Evolutionary conservation across 768 basidiomycete genomes (phyloP), one percentile per base, ranked within the genome.

Genomic region (Panaeolus cyanescens): DNA sequence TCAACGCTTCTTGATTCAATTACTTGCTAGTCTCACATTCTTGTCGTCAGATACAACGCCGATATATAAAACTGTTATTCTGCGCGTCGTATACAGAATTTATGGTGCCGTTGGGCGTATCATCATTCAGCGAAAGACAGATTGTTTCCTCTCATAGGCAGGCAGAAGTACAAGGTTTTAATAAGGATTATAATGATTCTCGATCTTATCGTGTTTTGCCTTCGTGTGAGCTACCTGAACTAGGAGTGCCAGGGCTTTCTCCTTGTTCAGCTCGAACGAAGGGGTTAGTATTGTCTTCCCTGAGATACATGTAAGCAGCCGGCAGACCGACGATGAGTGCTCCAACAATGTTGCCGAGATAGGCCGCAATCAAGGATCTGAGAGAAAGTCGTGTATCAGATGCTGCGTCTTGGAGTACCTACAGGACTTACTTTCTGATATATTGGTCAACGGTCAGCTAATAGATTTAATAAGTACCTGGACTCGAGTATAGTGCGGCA

Each of bases 311-410:
- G 68, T 89, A 89, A 4, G 79, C 74, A 0, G 82, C 87, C 2
- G 90, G 90, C 4, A 90, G 68, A 32, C 78, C 90, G 28, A 91
- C 87, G 40, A 88, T 72, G 31, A 87, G 74, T 8, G 79, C 90
- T 1, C 90, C 90, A 32, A 91, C 75, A 32, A 86, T 79, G 70
- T 91, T 91, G 10, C 90, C 90, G 45, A 90, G 61, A 67, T 80
- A 84, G 2, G 89, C 67, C 1, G 90, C 86, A 66, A 91, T 84
- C 32, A 91, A 69, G 2, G 90, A 91, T 68, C 81, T 82, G 50
- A 13, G n/a, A n/a, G 1, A 59, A 31, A 33, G 19, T 28, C 31
- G 19, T 22, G 32, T 5, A 39, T 22, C 13, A 0, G 3, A 10
- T 17, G 9, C 13, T 34, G 30, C 8, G 4, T 28, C 9, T 13